Evolutionary conservation across 2,329 filamentous ascomycete species (phyloP).

Genomic region (Fusarium bulbicola): DNA sequence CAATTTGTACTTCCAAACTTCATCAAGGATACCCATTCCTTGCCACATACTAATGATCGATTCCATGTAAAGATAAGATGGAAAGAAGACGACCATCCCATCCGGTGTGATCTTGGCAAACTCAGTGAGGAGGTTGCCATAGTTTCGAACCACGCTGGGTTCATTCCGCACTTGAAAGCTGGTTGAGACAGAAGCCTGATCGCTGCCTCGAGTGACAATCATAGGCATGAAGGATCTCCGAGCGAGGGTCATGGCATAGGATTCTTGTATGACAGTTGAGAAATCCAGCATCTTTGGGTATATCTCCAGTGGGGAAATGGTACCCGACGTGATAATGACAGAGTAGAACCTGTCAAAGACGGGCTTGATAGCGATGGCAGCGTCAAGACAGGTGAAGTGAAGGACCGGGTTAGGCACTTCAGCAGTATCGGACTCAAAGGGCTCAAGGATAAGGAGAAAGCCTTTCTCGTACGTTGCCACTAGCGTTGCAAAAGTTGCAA

Average conservation of each 20-base stretch:
- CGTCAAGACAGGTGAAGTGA: slow-evolving; percentile 96
- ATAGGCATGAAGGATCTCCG: slow-evolving; percentile 95
- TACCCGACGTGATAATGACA: slow-evolving; percentile 98
- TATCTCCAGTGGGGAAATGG: slow-evolving; percentile 96
- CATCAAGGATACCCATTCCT: slow-evolving; percentile 95
- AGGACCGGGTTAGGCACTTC: slow-evolving; percentile 97
- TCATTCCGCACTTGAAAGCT: slow-evolving; percentile 96
- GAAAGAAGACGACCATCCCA: slow-evolving; percentile 99
- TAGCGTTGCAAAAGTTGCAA: slow-evolving; percentile 95
- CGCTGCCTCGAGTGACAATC: slow-evolving; percentile 94
- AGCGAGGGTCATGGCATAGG: slow-evolving; percentile 95
- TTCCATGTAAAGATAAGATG: slow-evolving; percentile 99
- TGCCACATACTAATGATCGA: slow-evolving; percentile 99
- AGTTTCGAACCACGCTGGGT: slow-evolving; percentile 95
- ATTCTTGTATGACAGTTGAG: slow-evolving; percentile 91
- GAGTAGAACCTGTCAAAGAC: slow-evolving; percentile 98
- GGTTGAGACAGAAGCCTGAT: slow-evolving; percentile 92
- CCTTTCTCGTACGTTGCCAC: slow-evolving; percentile 97
- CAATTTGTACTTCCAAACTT: slow-evolving; percentile 99
- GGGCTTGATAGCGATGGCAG: slow-evolving; percentile 96
- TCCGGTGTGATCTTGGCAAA: slow-evolving; percentile 97
- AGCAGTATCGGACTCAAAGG: slow-evolving; percentile 93
- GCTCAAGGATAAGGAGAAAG: slow-evolving; percentile 95
- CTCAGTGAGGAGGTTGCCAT: slow-evolving; percentile 90
- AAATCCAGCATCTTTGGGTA: slow-evolving; percentile 99